phyloP scores from a whole-genome alignment of 129 eudicot genomes.

The Glebionis coronaria region DNA sequence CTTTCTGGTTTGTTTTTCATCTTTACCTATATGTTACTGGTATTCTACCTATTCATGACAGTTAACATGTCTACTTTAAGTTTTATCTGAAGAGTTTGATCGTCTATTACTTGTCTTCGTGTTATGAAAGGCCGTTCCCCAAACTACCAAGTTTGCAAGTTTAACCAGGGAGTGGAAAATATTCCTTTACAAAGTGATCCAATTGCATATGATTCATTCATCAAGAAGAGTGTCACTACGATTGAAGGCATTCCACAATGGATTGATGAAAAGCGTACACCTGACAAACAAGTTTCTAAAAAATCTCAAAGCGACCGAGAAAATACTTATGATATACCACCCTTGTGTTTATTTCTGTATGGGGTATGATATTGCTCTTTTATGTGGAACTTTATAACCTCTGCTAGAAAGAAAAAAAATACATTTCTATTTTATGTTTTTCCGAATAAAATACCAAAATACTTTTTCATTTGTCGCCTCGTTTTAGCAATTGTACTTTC shows the following conservation, averaged over 20 bases:
- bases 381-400: not conserved
- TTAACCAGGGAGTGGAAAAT: slow-evolving; percentile 37
- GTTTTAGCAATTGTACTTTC: too few species aligned
- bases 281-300: slow-evolving; percentile 27
- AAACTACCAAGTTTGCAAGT: slow-evolving; percentile 63
- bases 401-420: too few species aligned
- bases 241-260: slow-evolving; percentile 33
- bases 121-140: slow-evolving; percentile 78
- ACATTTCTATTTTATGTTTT: too few species aligned
- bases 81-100: not conserved
- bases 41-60: too few species aligned
- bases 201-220: slow-evolving; percentile 29
- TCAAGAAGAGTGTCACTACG: slow-evolving; percentile 28
- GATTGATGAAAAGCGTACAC: slow-evolving; percentile 37
- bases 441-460: too few species aligned
- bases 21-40: not conserved
- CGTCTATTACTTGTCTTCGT: slow-evolving; percentile 23
- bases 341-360: slow-evolving; percentile 65
- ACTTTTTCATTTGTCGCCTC: too few species aligned
- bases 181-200: slow-evolving; percentile 29
- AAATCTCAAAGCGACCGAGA: slow-evolving; percentile 31
- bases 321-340: slow-evolving; percentile 34
- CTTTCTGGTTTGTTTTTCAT: slow-evolving; percentile 62
- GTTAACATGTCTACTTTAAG: too few species aligned
- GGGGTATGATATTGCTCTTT: slow-evolving; percentile 59